These are phyloP conservation scores for Globisporangium barbulae DNA, from an alignment of 352 stramenopile genomes.

Conservation along the genomic window DNA sequence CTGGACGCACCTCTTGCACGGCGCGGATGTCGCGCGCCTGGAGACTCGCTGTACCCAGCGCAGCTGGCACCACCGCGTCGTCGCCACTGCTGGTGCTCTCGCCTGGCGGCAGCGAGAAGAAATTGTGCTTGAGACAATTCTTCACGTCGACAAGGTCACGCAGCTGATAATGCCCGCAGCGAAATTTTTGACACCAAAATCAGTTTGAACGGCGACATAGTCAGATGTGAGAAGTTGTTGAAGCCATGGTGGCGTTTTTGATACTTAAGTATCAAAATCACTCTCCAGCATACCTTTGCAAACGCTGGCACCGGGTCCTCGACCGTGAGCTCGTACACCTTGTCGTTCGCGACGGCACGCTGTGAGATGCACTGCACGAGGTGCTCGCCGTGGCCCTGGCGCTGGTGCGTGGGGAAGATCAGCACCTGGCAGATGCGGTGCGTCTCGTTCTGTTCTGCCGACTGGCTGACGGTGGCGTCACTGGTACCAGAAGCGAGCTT, in stretches of 20 bases:
- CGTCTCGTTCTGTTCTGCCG: slow-evolving; percentile 50
- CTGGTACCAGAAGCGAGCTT: slow-evolving; percentile 22
- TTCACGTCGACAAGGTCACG: slow-evolving; percentile 70
- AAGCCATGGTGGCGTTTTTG: neutral
- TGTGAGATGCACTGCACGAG: slow-evolving; percentile 66
- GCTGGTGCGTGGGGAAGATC: slow-evolving; percentile 74
- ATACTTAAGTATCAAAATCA: slow-evolving; percentile 1
- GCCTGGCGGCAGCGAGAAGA: slow-evolving; percentile 51
- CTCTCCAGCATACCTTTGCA: slow-evolving; percentile 16
- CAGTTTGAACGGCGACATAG: neutral
- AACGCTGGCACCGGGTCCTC: slow-evolving; percentile 84
- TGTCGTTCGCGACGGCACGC: slow-evolving; percentile 43
- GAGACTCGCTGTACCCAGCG: slow-evolving; percentile 35
- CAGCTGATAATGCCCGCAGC: slow-evolving; percentile 29
- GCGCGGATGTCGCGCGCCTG: slow-evolving; percentile 47
- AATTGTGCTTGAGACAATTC: slow-evolving; percentile 50
- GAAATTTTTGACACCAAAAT: neutral
- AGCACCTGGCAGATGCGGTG: slow-evolving; percentile 84
- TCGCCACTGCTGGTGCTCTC: slow-evolving; percentile 7
- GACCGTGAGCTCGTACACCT: slow-evolving; percentile 81
- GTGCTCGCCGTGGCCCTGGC: slow-evolving; percentile 75
- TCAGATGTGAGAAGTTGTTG: neutral
- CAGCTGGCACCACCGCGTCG: slow-evolving; percentile 16
- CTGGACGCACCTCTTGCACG: slow-evolving; percentile 50
- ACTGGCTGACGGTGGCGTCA: neutral